phyloP scores from a whole-genome alignment of 2,329 filamentous ascomycete species.

The Plectosphaerella plurivora region DNA sequence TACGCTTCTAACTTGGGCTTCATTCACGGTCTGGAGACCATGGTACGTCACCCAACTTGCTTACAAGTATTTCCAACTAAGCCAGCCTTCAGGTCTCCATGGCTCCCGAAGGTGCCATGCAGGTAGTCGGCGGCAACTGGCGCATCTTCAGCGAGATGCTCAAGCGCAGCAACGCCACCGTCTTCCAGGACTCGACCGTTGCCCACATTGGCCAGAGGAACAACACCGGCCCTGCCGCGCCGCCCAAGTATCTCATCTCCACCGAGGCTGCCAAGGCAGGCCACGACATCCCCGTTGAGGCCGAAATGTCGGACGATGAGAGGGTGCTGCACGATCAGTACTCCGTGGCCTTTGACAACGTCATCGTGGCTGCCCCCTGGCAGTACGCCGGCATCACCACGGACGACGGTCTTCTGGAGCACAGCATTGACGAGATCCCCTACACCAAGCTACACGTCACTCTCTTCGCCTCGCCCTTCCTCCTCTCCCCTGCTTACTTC shows the following conservation, averaged over 20 bases:
- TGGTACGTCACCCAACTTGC: slow-evolving; percentile 42
- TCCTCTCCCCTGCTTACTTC: slow-evolving; percentile 71
- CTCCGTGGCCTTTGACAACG: slow-evolving; percentile 63
- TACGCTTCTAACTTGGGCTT: slow-evolving; percentile 85
- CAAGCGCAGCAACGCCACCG: slow-evolving; percentile 52
- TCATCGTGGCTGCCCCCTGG: slow-evolving; percentile 78
- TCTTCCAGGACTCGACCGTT: slow-evolving; percentile 66
- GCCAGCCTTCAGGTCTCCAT: slow-evolving; percentile 60
- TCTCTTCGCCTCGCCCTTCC: slow-evolving; percentile 73
- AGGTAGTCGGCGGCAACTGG: slow-evolving; percentile 86
- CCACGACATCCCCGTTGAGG: slow-evolving; percentile 1
- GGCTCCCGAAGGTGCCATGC: slow-evolving; percentile 78
- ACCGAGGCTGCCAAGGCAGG: slow-evolving; percentile 21
- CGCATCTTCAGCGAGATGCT: slow-evolving; percentile 86
- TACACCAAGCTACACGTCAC: slow-evolving; percentile 88
- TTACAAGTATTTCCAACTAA: neutral
- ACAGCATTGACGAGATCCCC: slow-evolving; percentile 69
- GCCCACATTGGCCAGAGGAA: slow-evolving; percentile 49
- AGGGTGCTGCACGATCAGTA: slow-evolving; percentile 29
- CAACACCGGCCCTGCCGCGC: slow-evolving; percentile 29
- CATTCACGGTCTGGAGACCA: slow-evolving; percentile 85
- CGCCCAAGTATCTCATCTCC: slow-evolving; percentile 43
- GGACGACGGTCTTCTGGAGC: slow-evolving; percentile 63
- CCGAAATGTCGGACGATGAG: slow-evolving; percentile 10
- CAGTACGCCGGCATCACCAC: slow-evolving; percentile 71